Conservation (phyloP, 2,329 filamentous ascomycete genomes). For the Trichoderma gracile region DNA sequence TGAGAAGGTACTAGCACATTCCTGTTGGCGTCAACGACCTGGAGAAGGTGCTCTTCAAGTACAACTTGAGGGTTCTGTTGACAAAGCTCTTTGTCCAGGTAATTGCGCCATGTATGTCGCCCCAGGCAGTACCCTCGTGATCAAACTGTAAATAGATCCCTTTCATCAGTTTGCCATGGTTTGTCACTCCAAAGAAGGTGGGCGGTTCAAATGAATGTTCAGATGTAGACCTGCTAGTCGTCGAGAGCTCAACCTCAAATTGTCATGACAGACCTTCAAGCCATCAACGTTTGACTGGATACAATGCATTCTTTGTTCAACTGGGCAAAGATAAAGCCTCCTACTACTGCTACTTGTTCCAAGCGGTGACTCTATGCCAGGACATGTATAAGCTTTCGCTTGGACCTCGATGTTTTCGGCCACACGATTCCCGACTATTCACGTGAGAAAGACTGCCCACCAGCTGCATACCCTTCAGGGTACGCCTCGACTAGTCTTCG, state of each 20-base stretch:
- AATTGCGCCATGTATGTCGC: neutral
- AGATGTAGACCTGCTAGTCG: neutral
- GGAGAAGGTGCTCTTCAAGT: neutral
- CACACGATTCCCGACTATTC: too few relatives aligned
- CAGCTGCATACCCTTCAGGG: neutral
- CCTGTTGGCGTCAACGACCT: constrained; percentile 18
- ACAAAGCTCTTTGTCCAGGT: constrained; percentile 25
- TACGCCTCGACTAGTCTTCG: neutral
- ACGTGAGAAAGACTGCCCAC: neutral
- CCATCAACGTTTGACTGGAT: constrained; percentile 10
- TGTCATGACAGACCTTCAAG: neutral
- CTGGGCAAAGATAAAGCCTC: too few relatives aligned
- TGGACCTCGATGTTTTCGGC: neutral
- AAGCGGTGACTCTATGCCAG: too few relatives aligned
- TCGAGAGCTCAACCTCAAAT: constrained; percentile 9
- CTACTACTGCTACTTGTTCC: neutral
- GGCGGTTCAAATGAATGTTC: neutral
- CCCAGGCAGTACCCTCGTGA: neutral
- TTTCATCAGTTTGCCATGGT: neutral
- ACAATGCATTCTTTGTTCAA: constrained; percentile 20
- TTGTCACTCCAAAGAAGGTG: constrained; percentile 15
- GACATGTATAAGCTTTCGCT: too few relatives aligned
- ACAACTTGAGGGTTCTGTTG: constrained; percentile 3
- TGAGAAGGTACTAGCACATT: neutral
- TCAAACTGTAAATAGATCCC: neutral